Percentiles rank a stretch among this genome's conserved stretches.
Conservation (phyloP, 306 rosid genomes). For the Cucurbita maxima region DNA sequence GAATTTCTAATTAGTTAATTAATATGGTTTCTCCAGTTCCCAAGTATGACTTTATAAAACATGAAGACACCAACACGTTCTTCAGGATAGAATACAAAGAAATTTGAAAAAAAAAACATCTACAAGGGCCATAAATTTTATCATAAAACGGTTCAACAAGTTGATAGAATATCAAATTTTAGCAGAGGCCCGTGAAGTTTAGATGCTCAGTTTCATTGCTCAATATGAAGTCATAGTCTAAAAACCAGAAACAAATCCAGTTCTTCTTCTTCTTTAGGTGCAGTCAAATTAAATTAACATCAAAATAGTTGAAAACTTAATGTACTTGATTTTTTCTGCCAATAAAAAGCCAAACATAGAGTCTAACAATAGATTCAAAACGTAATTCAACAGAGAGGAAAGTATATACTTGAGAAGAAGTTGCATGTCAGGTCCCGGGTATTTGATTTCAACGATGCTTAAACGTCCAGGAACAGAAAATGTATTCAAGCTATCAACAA, state of each 20-base stretch:
- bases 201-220: neutral
- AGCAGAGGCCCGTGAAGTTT: neutral
- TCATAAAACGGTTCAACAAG: neutral
- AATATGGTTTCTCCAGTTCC: neutral
- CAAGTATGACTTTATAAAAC: neutral
- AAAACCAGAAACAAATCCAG: neutral
- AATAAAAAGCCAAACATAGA: neutral
- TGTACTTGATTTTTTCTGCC: neutral
- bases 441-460: conserved; percentile 48
- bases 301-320: neutral
- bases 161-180: neutral
- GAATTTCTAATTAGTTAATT: neutral
- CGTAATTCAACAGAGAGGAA: neutral
- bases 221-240: neutral
- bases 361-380: neutral
- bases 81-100: neutral
- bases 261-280: neutral
- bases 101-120: neutral
- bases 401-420: conserved; percentile 63
- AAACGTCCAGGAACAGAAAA: conserved; percentile 63
- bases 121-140: neutral
- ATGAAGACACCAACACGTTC: neutral
- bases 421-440: conserved; percentile 96
- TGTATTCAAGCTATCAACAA: conserved; percentile 74
- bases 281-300: neutral